Conservation (phyloP, 371 early-diverging fungal genomes). For the Apophysomyces ossiformis region DNA sequence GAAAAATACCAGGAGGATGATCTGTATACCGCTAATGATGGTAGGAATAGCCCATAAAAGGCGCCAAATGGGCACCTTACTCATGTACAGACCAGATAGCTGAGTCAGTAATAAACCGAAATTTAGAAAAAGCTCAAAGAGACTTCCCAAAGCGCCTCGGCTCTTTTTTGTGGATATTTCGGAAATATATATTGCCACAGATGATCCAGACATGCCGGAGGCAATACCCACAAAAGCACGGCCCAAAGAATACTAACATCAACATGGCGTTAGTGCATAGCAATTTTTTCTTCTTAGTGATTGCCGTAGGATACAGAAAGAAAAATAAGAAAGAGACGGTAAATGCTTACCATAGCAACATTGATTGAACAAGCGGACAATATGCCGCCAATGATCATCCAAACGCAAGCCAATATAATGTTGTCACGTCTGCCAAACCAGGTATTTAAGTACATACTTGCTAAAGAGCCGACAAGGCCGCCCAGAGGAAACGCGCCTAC, state of each 20-base stretch:
- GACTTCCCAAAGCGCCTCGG: slow-evolving; percentile 73
- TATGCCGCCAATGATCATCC: slow-evolving; percentile 45
- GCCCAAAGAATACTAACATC: slow-evolving; percentile 61
- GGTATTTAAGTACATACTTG: slow-evolving; percentile 42
- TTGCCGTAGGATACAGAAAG: no score
- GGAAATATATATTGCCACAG: slow-evolving; percentile 73
- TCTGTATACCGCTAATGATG: slow-evolving; percentile 69
- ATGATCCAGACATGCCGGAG: slow-evolving; percentile 70
- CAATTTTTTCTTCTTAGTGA: no score
- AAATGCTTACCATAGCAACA: slow-evolving; percentile 37
- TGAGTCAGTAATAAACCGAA: slow-evolving; percentile 78
- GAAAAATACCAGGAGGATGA: slow-evolving; percentile 58
- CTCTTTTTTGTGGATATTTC: slow-evolving; percentile 80
- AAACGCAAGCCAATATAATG: slow-evolving; percentile 42
- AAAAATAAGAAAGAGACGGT: no score
- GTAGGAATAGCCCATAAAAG: slow-evolving; percentile 63
- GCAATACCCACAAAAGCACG: slow-evolving; percentile 88
- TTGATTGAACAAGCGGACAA: slow-evolving; percentile 45
- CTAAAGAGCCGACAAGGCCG: slow-evolving; percentile 50
- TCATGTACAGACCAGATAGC: slow-evolving; percentile 64
- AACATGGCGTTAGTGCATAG: no score
- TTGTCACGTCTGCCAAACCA: slow-evolving; percentile 46
- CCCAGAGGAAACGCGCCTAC: slow-evolving; percentile 51
- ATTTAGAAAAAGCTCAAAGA: slow-evolving; percentile 67
- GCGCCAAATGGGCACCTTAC: slow-evolving; percentile 69